Conservation (phyloP, 176 grass and related monocot species). For the Zea luxurians region DNA sequence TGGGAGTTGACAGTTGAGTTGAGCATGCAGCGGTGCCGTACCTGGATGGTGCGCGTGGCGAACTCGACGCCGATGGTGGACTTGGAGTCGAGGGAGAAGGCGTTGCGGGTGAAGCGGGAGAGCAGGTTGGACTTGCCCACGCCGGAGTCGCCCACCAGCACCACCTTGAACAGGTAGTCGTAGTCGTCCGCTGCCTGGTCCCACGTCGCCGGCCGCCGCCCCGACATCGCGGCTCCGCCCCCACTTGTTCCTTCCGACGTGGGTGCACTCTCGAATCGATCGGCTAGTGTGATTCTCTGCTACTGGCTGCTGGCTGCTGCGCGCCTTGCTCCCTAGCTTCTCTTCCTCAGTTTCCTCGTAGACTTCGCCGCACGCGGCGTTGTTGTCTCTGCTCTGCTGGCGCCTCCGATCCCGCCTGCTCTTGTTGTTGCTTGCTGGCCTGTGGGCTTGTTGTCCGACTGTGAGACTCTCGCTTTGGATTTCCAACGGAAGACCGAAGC, state of each 20-base stretch:
- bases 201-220: conserved; percentile 42
- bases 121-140: conserved; percentile 90
- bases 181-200: conserved; percentile 75
- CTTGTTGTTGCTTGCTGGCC: not conserved
- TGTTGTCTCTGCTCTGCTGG: conserved; percentile 1
- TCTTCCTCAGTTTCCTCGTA: conserved; percentile 1
- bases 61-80: conserved; percentile 95
- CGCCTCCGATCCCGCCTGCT: not conserved
- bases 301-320: not conserved
- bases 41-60: conserved; percentile 77
- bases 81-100: conserved; percentile 88
- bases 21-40: not conserved
- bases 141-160: conserved; percentile 84
- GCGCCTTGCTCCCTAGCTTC: not conserved
- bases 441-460: not conserved
- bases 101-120: conserved; percentile 79
- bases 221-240: not conserved
- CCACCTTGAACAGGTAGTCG: conserved; percentile 92
- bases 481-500: not conserved
- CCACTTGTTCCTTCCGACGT: no score
- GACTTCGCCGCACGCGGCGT: conserved; percentile 18
- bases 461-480: not conserved
- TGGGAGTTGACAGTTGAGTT: not conserved
- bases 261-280: no score
- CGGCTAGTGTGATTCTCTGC: no score